phyloP scores from a whole-genome alignment of 352 stramenopile species.

The Globisporangium rhizosaccharum region DNA sequence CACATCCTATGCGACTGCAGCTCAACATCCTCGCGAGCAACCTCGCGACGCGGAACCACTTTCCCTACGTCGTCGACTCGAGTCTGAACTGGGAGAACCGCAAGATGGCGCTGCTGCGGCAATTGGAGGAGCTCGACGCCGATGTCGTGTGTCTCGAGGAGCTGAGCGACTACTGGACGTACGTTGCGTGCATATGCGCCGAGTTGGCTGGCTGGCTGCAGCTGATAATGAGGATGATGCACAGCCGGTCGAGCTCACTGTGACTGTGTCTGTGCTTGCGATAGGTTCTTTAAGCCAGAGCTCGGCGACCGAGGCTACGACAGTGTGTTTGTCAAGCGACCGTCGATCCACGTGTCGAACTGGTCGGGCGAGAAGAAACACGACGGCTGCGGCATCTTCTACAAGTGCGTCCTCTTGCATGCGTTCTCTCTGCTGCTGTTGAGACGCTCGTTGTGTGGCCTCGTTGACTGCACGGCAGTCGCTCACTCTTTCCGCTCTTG shows the following conservation, averaged over 20 bases:
- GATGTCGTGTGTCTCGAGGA: conserved; percentile 85
- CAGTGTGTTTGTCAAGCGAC: conserved; percentile 81
- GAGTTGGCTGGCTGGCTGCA: too few relatives aligned
- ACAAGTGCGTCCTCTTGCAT: conserved; percentile 39
- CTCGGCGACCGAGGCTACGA: conserved; percentile 73
- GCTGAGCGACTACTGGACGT: conserved; percentile 87
- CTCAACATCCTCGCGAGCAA: conserved; percentile 86
- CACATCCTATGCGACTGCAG: conserved; percentile 16
- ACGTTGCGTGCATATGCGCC: conserved; percentile 15
- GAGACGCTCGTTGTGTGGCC: background rate
- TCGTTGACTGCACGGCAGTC: too few relatives aligned
- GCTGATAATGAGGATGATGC: too few relatives aligned
- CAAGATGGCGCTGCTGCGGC: conserved; percentile 67
- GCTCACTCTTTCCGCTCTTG: background rate
- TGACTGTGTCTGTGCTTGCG: background rate
- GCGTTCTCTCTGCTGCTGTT: background rate
- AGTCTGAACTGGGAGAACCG: conserved; percentile 82
- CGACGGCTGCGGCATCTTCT: conserved; percentile 86
- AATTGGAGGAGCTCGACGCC: conserved; percentile 70
- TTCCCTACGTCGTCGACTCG: conserved; percentile 80
- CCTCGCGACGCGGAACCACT: conserved; percentile 77
- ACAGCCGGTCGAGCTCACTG: background rate
- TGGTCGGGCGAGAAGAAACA: conserved; percentile 87
- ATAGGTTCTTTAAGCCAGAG: conserved; percentile 78
- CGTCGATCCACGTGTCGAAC: conserved; percentile 79